Evolutionary conservation across 2,329 filamentous ascomycete genomes (phyloP), one percentile per base, ranked within the genome.

Genomic region (Paracorniculantispora psalliotae): DNA sequence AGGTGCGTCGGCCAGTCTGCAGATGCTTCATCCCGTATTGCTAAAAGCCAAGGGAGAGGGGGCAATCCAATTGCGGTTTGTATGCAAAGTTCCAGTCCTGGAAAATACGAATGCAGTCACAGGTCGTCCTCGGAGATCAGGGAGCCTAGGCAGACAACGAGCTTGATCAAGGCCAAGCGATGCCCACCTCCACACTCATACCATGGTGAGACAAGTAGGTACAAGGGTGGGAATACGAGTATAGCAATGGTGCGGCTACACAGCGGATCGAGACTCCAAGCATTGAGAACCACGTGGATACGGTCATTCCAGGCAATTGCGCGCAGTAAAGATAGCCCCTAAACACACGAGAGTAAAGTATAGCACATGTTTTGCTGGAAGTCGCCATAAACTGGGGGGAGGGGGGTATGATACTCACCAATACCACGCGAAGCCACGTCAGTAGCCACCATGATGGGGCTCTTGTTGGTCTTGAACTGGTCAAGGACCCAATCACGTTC

Each of bases 371-470:
- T 70, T 77, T 80, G 79, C 83, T 82, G 81, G 80, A 81, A 78
- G 77, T 81, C 81, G 81, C 78, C 75, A 73, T 68, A 68, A 64
- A 63, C 60, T 63, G 70, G 63, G 59, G 71, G 71, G 76, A 75
- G 72, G 79, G 77, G 75, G 78, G 47, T 25, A 61, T 82, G 80
- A 85, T 89, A 93, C 92, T 96, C 96, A 97, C 94, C 94, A 80
- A 99, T 97, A 91, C 94, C 94, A 92, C 94, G 94, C 74, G 94
- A 97, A 80, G 94, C 94, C 79, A 99, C 94, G 73, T 97, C 94
- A 67, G 94, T 99, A 80, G 94, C 94, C 81, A 99, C 94, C 92
- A 99, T 96, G 86, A 99, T 96, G 74, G 94, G 94, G 81, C 92
- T 96, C 84, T 97, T 97, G 79, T 92, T 92, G 66, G 90, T 91